Conservation (phyloP, 768 basidiomycete genomes). For the Termitomyces sp. region DNA sequence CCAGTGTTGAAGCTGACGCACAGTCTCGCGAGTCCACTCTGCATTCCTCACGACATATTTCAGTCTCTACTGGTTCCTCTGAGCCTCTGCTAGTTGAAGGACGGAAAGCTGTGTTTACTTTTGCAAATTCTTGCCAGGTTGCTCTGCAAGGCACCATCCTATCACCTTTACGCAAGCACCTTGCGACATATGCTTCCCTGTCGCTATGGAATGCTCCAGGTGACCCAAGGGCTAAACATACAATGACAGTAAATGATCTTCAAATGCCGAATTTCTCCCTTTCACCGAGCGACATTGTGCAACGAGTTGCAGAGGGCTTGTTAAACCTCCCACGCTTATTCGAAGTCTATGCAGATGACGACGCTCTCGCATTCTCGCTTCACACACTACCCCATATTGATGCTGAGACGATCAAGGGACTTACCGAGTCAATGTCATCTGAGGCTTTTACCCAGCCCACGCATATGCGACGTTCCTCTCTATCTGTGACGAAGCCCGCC, state of each 20-base stretch:
- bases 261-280: slow-evolving; percentile 89
- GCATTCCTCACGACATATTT: slow-evolving; percentile 25
- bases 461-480: slow-evolving; percentile 38
- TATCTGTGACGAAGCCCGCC: slow-evolving; percentile 27
- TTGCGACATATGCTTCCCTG: slow-evolving; percentile 63
- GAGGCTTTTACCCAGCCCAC: slow-evolving; percentile 25
- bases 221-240: slow-evolving; percentile 41
- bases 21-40: slow-evolving; percentile 16
- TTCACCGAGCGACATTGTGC: slow-evolving; percentile 83
- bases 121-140: slow-evolving; percentile 70
- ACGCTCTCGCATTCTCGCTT: slow-evolving; percentile 83
- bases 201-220: slow-evolving; percentile 58
- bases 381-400: slow-evolving; percentile 74
- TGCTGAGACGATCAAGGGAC: slow-evolving; percentile 41
- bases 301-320: slow-evolving; percentile 89
- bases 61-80: slow-evolving; percentile 17
- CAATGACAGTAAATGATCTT: slow-evolving; percentile 46
- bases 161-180: slow-evolving; percentile 70
- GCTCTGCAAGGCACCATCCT: slow-evolving; percentile 81
- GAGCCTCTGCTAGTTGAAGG: slow-evolving; percentile 48
- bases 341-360: slow-evolving; percentile 91
- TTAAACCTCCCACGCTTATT: slow-evolving; percentile 90
- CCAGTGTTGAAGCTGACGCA: slow-evolving; percentile 41
- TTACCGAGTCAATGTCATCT: slow-evolving; percentile 31
- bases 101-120: slow-evolving; percentile 48